Evolutionary conservation across 352 stramenopile species (phyloP).

Genomic region (Pythium chondricola): DNA sequence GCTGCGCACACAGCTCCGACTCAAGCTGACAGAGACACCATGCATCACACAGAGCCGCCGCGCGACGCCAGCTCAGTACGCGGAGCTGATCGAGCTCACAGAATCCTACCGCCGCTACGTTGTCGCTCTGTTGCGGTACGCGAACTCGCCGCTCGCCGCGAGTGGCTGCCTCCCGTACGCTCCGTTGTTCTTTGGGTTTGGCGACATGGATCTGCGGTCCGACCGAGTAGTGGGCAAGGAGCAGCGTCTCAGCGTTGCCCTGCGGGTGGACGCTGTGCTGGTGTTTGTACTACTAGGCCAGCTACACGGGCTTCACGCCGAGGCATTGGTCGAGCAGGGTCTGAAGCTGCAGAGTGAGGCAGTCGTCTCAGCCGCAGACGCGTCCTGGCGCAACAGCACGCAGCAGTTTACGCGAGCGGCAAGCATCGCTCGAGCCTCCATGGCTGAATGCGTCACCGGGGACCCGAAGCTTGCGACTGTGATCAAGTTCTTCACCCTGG

Average conservation of each 20-base stretch:
- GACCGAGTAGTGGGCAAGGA: constrained; percentile 28
- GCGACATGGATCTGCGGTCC: constrained; percentile 20
- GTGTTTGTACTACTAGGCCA: constrained; percentile 31
- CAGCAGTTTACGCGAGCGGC: constrained; percentile 7
- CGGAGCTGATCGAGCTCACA: constrained; percentile 25
- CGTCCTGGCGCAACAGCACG: constrained; percentile 11
- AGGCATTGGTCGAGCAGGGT: constrained; percentile 11
- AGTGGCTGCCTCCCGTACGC: constrained; percentile 13
- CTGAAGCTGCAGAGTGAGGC: constrained; percentile 11
- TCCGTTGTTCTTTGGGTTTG: constrained; percentile 44
- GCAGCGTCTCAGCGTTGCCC: constrained; percentile 12
- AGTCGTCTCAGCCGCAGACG: constrained; percentile 2
- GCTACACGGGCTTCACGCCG: constrained; percentile 23
- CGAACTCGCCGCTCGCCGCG: not conserved
- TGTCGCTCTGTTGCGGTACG: constrained; percentile 32
- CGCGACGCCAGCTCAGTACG: constrained; percentile 9
- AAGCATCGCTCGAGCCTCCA: constrained; percentile 5
- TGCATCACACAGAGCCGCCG: constrained; percentile 21
- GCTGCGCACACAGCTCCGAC: constrained; percentile 15
- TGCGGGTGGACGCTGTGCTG: constrained; percentile 21
- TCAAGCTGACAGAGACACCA: constrained; percentile 47
- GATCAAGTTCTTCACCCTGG: constrained; percentile 10
- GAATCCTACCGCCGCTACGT: constrained; percentile 37
- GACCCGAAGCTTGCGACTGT: constrained; percentile 10
- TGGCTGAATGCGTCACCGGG: not conserved